Evolutionary conservation across 2,329 filamentous ascomycete species (phyloP), one percentile per base, ranked within the genome.

Genomic region (Cyphellophora europaea): DNA sequence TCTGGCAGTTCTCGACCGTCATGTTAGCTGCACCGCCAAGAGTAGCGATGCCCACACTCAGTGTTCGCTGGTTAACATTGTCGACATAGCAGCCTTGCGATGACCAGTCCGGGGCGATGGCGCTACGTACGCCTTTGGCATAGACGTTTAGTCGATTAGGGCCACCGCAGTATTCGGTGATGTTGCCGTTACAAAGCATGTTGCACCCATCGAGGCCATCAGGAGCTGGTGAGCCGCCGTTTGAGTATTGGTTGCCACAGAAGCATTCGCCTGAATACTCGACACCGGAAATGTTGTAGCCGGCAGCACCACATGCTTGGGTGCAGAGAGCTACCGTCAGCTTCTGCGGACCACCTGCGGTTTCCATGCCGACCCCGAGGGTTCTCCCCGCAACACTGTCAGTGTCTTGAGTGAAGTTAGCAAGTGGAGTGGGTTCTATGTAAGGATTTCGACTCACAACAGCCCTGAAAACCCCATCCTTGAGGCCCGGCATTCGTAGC

Each of bases 121-220:
- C 19, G 10, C 18, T 19, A 10, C 18, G n/a, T 12, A 19, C 30
- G 11, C 15, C 28, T 11, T 31, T 11, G 11, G 16, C 14, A 29
- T 42, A 44, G 11, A 44, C 27, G 14, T 42, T 42, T 8, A 44
- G 32, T 21, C 42, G 29, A 25, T 43, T 43, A 13, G 40, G 27
- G 5, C 42, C 70, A 40, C 75, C 63, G 40, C 63, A 66, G 15
- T 60, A 49, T 19, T 59, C 51, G 14, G 52, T 51, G 5, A 53
- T 37, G 30, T 60, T 48, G 4, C 58, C 60, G 12, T 56, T 47
- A 33, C 60, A 63, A 6, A 52, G 37, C 25, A 49, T 47, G 29
- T 62, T 63, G 53, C 74, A 78, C 18, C 37, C 33, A 11, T 13
- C 21, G 4, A 21, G 16, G 18, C 36, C 33, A 32, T 44, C 43